Percentiles rank a stretch among this genome's conserved stretches.
These are phyloP conservation scores for Taphrina pruni DNA, from an alignment of 1,139 yeast genomes.

Conservation along the genomic window DNA sequence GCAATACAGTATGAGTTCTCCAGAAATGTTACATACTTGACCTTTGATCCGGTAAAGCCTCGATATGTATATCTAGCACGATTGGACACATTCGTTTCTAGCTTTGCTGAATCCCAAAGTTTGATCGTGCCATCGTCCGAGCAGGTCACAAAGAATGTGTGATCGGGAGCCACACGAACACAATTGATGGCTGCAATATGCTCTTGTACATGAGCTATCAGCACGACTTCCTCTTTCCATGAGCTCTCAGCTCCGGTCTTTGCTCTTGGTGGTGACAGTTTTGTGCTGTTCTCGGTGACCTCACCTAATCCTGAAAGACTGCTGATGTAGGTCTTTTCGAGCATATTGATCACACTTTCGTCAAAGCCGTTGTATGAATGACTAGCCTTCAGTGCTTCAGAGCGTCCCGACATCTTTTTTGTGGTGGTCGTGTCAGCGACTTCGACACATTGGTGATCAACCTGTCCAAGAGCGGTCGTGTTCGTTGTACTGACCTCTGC, in stretches of 20 bases:
- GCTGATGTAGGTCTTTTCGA: conserved; percentile 61
- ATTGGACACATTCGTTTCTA: conserved; percentile 70
- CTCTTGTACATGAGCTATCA: conserved; percentile 67
- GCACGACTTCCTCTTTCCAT: conserved; percentile 58
- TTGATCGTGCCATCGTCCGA: conserved; percentile 83
- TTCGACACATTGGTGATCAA: conserved; percentile 19
- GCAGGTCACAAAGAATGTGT: conserved; percentile 75
- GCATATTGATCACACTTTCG: conserved; percentile 65
- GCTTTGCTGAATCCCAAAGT: conserved; percentile 75
- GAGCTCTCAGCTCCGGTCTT: conserved; percentile 1
- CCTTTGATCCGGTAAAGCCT: conserved; percentile 48
- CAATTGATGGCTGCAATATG: conserved; percentile 62
- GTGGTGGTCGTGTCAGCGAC: neutral
- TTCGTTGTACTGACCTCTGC: conserved; percentile 32
- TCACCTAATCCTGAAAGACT: conserved; percentile 54
- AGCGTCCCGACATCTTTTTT: neutral
- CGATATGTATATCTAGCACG: conserved; percentile 57
- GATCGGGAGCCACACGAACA: conserved; percentile 64
- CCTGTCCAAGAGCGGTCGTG: conserved; percentile 24
- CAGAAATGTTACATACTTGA: conserved; percentile 57
- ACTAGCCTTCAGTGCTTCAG: conserved; percentile 47
- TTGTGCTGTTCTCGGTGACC: conserved; percentile 41
- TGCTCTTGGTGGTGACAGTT: conserved; percentile 35
- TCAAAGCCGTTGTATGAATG: conserved; percentile 67
- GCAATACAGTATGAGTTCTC: conserved; percentile 69